phyloP scores from a whole-genome alignment of 2,329 filamentous ascomycete genomes.

The Fusarium sp. region DNA sequence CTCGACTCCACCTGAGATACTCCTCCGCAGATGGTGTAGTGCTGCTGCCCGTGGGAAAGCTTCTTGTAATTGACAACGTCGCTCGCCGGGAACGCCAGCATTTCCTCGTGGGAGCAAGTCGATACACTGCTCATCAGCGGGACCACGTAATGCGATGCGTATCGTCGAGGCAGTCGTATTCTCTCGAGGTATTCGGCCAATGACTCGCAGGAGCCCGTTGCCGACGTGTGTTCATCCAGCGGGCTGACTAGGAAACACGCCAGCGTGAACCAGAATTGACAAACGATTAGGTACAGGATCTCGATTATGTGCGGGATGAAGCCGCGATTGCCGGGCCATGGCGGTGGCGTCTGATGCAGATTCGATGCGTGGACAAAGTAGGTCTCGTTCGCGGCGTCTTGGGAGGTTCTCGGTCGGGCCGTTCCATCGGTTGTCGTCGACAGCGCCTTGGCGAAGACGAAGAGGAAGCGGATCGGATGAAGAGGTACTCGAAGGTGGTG shows the following conservation, averaged over 20 bases:
- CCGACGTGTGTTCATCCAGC: not conserved
- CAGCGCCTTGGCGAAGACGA: constrained; percentile 62
- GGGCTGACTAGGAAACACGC: constrained; percentile 67
- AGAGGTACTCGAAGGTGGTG: constrained; percentile 67
- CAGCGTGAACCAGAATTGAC: constrained; percentile 68
- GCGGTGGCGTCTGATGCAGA: constrained; percentile 64
- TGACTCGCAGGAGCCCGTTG: constrained; percentile 55
- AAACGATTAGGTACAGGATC: constrained; percentile 60
- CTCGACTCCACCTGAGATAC: constrained; percentile 65
- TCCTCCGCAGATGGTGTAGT: constrained; percentile 67
- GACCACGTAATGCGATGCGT: constrained; percentile 65
- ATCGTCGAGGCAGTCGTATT: constrained; percentile 65
- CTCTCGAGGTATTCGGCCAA: constrained; percentile 65
- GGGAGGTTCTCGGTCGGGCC: not conserved
- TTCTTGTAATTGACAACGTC: constrained; percentile 68
- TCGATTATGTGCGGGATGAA: constrained; percentile 61
- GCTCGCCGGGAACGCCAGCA: constrained; percentile 67
- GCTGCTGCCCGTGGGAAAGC: constrained; percentile 62
- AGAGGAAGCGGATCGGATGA: constrained; percentile 67
- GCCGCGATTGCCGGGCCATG: constrained; percentile 56
- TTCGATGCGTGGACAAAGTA: constrained; percentile 71
- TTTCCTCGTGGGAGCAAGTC: constrained; percentile 67
- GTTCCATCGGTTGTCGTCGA: constrained; percentile 20
- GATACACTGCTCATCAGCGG: constrained; percentile 69
- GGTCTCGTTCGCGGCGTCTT: constrained; percentile 48